Evolutionary conservation across 768 basidiomycete species (phyloP), one percentile per base, ranked within the genome.

Genomic region (Psilocybe tampanensis): DNA sequence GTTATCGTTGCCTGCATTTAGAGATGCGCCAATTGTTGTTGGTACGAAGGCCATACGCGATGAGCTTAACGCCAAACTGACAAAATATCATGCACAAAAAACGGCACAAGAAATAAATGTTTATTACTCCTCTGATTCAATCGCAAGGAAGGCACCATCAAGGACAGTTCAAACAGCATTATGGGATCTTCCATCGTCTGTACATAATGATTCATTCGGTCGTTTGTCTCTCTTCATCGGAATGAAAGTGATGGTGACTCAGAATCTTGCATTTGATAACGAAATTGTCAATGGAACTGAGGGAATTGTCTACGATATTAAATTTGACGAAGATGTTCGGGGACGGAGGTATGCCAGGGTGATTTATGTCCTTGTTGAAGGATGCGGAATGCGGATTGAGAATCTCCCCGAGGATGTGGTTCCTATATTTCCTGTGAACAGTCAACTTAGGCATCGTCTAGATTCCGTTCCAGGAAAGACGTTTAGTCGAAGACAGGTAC

Each of bases 201-300:
- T 42, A 4, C 39, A 49, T 4, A 44, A 44, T 1, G 63, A 64
- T 32, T 15, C 22, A 5, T 52, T 66, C 19, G 63, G 67, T 0
- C 23, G 54, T 29, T 19, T 68, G 15, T 59, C 60, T 1, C 24
- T 63, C 12, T 62, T 65, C 45, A 19, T n/a, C n/a, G n/a, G n/a
- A n/a, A n/a, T n/a, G n/a, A n/a, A n/a, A n/a, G n/a, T n/a, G n/a
- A n/a, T n/a, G 65, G 36, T 66, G 0, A 56, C 56, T 2, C 64
- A 66, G 8, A 66, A 66, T 29, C 4, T 66, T 1, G 62, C 65
- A 3, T 51, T 66, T 18, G 53, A 51, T 7, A 8, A 48, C 21
- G 51, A 42, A 0, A 52, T 66, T 0, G 65, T 64, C 2, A 64
- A 64, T 24, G 63, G 63, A 15, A 26, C 60, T 2, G 64, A 68